Conservation (phyloP, 73 alveolate genomes). For the Tetrahymena thermophila region DNA sequence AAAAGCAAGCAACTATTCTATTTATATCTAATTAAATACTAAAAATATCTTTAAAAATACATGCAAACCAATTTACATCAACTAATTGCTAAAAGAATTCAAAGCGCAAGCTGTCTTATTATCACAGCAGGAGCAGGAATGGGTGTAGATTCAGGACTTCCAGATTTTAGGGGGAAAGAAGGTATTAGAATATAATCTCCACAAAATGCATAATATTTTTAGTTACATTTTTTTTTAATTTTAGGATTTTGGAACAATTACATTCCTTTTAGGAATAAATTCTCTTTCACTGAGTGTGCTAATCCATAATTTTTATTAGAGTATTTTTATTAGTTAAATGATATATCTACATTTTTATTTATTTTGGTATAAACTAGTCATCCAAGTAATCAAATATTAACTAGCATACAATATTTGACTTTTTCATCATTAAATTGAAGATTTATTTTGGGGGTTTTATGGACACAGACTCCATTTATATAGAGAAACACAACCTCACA, state of each 20-base stretch:
- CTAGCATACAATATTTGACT: neutral
- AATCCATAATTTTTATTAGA: constrained; percentile 50
- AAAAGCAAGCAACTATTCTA: neutral
- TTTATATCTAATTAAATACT: neutral
- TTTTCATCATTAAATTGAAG: neutral
- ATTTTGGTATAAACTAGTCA: neutral
- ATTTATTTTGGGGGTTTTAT: constrained; percentile 63
- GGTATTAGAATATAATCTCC: neutral
- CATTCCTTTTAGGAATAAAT: constrained; percentile 11
- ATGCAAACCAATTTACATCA: neutral
- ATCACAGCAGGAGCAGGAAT: constrained; percentile 75
- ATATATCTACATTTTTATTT: neutral
- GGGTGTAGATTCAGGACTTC: constrained; percentile 72
- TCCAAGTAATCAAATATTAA: neutral
- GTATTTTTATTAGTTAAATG: neutral
- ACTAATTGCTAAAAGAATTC: neutral
- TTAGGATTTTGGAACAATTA: constrained; percentile 43
- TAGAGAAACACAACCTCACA: constrained; percentile 46
- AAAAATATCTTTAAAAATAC: neutral
- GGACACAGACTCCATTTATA: constrained; percentile 56
- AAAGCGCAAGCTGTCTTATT: neutral
- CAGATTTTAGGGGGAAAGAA: constrained; percentile 61
- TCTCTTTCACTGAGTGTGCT: constrained; percentile 44
- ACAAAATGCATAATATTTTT: no score
- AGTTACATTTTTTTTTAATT: no score